These are phyloP conservation scores for Isoetes taiwanensis DNA, from an alignment of 75 land plant genomes.

Conservation along the genomic window DNA sequence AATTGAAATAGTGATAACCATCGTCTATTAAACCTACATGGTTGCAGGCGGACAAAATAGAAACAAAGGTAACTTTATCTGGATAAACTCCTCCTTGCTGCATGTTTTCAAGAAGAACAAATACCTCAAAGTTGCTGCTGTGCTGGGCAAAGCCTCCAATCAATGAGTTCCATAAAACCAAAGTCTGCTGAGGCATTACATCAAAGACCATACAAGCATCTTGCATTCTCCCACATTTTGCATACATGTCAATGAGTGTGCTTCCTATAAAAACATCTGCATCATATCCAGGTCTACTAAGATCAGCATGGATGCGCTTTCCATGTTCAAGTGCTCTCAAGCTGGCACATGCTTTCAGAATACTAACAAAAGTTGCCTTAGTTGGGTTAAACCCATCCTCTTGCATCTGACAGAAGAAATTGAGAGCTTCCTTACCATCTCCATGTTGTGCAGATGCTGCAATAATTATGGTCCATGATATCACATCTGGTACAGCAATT, in stretches of 20 bases:
- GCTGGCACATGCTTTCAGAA: conserved; percentile 21
- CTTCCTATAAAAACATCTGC: background rate
- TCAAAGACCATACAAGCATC: background rate
- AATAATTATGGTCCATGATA: conserved; percentile 40
- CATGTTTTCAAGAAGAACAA: background rate
- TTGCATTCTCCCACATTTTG: conserved; percentile 5
- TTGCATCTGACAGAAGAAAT: conserved; percentile 27
- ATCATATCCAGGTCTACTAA: background rate
- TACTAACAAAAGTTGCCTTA: conserved; percentile 30
- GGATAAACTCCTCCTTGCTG: conserved; percentile 3
- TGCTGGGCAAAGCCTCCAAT: conserved; percentile 7
- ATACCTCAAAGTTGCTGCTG: background rate
- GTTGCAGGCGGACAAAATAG: conserved; percentile 42
- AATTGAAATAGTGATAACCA: conserved; percentile 29
- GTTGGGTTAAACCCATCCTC: conserved; percentile 18
- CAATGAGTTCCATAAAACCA: conserved; percentile 7
- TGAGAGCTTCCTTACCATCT: conserved; percentile 19
- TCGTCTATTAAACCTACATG: conserved; percentile 36
- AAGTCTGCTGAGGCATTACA: background rate
- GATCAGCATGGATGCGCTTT: background rate
- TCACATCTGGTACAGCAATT: conserved; percentile 22
- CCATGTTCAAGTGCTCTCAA: too few relatives aligned
- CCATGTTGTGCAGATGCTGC: conserved; percentile 41
- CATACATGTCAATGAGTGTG: background rate
- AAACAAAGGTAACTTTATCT: background rate